Percentiles rank a stretch among this genome's conserved stretches.
phyloP scores from a whole-genome alignment of 176 grass and related monocot species.

The Secale cereale region DNA sequence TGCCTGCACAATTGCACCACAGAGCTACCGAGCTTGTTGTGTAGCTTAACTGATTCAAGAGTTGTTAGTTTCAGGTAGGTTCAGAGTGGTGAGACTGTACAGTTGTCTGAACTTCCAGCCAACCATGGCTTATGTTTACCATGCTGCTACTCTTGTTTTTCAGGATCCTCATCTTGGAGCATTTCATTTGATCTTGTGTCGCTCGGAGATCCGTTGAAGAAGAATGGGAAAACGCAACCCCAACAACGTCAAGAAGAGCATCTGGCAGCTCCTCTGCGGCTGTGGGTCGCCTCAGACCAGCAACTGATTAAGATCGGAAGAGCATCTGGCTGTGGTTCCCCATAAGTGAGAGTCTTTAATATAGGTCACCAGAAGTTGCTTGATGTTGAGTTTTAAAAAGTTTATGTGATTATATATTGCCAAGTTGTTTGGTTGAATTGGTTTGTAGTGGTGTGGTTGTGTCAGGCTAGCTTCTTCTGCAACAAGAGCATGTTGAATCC shows the following conservation, averaged over 20 bases:
- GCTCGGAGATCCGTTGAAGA: background rate
- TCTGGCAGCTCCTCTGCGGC: slow-evolving; percentile 31
- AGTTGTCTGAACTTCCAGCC: background rate
- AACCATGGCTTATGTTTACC: background rate
- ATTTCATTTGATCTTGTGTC: background rate
- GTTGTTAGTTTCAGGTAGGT: background rate
- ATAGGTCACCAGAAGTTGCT: background rate
- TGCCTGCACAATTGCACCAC: background rate
- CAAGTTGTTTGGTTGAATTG: slow-evolving; percentile 14
- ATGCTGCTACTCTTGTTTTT: background rate
- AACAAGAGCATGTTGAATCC: background rate
- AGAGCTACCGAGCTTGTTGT: background rate
- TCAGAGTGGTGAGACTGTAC: background rate
- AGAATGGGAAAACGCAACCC: slow-evolving; percentile 10
- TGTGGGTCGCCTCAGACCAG: slow-evolving; percentile 26
- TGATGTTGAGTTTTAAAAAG: background rate
- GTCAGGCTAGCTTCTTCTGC: background rate
- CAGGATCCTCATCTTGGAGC: background rate
- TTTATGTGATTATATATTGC: background rate
- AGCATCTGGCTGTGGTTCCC: slow-evolving; percentile 28
- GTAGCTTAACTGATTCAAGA: background rate
- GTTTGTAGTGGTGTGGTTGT: background rate
- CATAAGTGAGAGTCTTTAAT: background rate
- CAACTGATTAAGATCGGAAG: background rate
- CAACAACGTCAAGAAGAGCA: slow-evolving; percentile 50